Evolutionary conservation across 2,329 filamentous ascomycete species (phyloP).

Genomic region (Tricladium varicosporioides): DNA sequence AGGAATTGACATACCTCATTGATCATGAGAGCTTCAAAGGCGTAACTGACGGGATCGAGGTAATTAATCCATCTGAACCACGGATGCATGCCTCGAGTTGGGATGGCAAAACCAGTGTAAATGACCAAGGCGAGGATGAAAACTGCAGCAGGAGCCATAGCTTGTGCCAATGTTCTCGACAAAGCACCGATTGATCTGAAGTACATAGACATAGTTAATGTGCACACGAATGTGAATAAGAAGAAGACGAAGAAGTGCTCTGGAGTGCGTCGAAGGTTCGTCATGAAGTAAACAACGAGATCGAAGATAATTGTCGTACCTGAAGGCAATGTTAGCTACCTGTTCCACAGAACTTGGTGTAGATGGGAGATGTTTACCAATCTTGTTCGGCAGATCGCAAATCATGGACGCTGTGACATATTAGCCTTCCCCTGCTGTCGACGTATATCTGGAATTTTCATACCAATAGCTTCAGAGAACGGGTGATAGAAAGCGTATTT

Average conservation of each 20-base stretch:
- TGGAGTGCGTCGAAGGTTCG: conserved; percentile 70
- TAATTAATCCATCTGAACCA: conserved; percentile 87
- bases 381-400: conserved; percentile 80
- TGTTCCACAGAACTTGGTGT: not conserved
- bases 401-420: conserved; percentile 66
- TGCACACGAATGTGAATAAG: conserved; percentile 29
- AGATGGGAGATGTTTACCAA: conserved; percentile 37
- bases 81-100: conserved; percentile 59
- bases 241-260: conserved; percentile 82
- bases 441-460: not conserved
- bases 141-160: conserved; percentile 58
- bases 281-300: conserved; percentile 80
- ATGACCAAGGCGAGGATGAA: conserved; percentile 37
- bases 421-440: not conserved
- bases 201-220: conserved; percentile 70
- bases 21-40: conserved; percentile 77
- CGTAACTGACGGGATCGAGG: conserved; percentile 59
- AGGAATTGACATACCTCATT: conserved; percentile 54
- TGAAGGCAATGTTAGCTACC: not conserved
- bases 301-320: conserved; percentile 65
- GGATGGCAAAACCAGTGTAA: conserved; percentile 42
- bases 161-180: conserved; percentile 67
- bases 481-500: conserved; percentile 90
- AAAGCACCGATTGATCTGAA: conserved; percentile 77
- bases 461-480: conserved; percentile 73